Percentiles rank a stretch among this genome's conserved stretches.
These are phyloP conservation scores for Neoarthrinium moseri DNA, from an alignment of 2,329 filamentous ascomycete species.

Conservation along the genomic window DNA sequence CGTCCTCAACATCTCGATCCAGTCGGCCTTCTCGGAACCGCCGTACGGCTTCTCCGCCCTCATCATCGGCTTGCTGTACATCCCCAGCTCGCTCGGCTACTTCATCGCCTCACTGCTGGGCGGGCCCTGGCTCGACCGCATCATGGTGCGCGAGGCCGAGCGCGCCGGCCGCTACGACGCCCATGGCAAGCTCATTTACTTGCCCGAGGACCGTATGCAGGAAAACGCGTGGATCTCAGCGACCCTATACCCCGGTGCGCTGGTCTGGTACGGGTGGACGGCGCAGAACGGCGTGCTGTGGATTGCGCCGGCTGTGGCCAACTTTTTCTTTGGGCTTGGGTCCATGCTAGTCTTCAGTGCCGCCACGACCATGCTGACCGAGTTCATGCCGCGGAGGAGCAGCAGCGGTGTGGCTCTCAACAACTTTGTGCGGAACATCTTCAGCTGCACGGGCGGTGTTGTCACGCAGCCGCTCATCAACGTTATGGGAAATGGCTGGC, in stretches of 20 bases:
- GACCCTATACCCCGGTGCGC: constrained; percentile 64
- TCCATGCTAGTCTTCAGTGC: constrained; percentile 77
- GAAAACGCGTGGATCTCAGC: constrained; percentile 80
- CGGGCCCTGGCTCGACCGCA: constrained; percentile 75
- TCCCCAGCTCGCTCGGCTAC: constrained; percentile 75
- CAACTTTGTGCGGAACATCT: constrained; percentile 78
- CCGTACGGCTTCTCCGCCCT: constrained; percentile 71
- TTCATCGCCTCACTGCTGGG: constrained; percentile 66
- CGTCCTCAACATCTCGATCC: constrained; percentile 74
- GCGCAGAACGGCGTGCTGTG: constrained; percentile 64
- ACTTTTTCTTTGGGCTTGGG: constrained; percentile 73
- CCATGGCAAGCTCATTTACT: constrained; percentile 63
- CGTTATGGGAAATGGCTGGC: constrained; percentile 72
- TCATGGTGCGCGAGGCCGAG: constrained; percentile 76
- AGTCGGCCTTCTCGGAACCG: constrained; percentile 62
- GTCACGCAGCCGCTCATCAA: constrained; percentile 69
- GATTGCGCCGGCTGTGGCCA: constrained; percentile 61
- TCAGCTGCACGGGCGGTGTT: constrained; percentile 69
- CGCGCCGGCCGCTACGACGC: constrained; percentile 68
- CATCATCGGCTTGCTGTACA: constrained; percentile 72
- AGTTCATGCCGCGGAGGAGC: constrained; percentile 73
- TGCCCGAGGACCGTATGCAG: constrained; percentile 78
- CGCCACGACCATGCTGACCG: constrained; percentile 79
- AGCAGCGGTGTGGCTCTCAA: constrained; percentile 76
- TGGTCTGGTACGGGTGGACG: constrained; percentile 79